Evolutionary conservation across 1,284 basidiomycete genomes (phyloP), one percentile per base, ranked within the genome.

Genomic region (Heterobasidion annosum): DNA sequence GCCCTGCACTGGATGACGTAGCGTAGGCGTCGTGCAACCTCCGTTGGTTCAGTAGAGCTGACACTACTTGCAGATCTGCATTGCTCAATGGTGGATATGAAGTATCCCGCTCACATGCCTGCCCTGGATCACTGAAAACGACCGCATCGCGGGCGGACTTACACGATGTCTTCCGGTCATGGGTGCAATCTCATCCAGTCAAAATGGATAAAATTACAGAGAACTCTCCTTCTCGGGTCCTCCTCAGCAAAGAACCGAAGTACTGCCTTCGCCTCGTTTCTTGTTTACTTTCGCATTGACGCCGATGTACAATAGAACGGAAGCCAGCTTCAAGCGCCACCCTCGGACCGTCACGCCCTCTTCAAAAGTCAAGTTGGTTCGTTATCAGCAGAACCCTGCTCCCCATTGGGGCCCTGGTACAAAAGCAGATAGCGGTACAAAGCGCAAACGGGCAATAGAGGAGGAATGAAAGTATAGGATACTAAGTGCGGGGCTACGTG

Each of bases 381-480:
- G 91, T 50, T 98, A 98, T 70, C 96, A 97, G 70, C 78, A 83
- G 62, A 98, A 98, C 67, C 96, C 96, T 2, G 78, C 84, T 43
- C 79, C 88, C 2, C 82, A 97, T 66, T 99, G 96, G 96, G 96
- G 96, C 0, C 96, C 96, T 2, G 83, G 77, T n/a, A 76, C 76
- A 52, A 83, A 75, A 61, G 84, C 85, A 12, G 65, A 68, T 32
- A 67, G 70, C 34, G 71, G 72, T 13, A 59, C 55, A 13, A 78
- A 78, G 57, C 66, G 77, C 35, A 83, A 83, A 64, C 66, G 81
- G 46, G 77, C 75, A 0, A 54, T 59, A 16, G 63, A 62, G 34
- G 67, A 64, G n/a, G 64, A 68, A 34, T 59, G 57, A 61, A 65
- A 55, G 58, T 68, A 57, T 25, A 25, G 25, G 25, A 5, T 61